Evolutionary conservation across 768 basidiomycete species (phyloP), one percentile per base, ranked within the genome.

Genomic region (Rickenella mellea): DNA sequence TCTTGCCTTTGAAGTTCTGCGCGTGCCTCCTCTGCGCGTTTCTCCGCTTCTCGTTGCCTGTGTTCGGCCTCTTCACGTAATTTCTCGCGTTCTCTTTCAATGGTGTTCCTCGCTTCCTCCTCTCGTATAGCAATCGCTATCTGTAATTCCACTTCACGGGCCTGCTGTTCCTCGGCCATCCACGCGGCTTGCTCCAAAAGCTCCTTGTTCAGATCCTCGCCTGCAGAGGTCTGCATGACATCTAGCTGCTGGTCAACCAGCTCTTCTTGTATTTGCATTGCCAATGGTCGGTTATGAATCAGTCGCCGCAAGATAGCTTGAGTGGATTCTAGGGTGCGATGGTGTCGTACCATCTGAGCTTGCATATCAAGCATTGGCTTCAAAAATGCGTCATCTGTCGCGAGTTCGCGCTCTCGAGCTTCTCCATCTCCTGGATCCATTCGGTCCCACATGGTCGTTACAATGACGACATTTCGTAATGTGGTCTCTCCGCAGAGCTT

Each of bases 261-360:
- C 51, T 81, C 78, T 22, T 62, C 57, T 48, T 79, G 78, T 38
- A 80, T 77, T 17, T 63, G 65, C 3, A 80, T 59, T 2, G 70
- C 60, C 2, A 63, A 48, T 0, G 76, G 68, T 21, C 57, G 55
- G 6, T 58, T 65, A 20, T 59, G 54, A 12, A 71, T 48, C 44
- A 80, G 53, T 24, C 61, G 58, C 4, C 64, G 63, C 0, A 80
- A 45, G 40, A 76, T 63, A 7, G 49, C 46, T 0, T 61, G 64
- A 0, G 71, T 68, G 2, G 71, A 72, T n/a, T 62, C 48, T 4
- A 63, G 42, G 3, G 63, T 66, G 33, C 64, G 64, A 26, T 55
- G 45, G 43, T 76, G 70, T 14, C 74, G 70, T 9, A 62, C 48
- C 6, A 76, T 44, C 8, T 53, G 51, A 1, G 74, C 73, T n/a